phyloP scores from a whole-genome alignment of 129 eudicot species.

The Daucus carota region DH1_v3.0 NC_030385.2:26817501-26818000 shows the following conservation, averaged over 20 bases:
- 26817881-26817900: neutral
- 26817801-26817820: neutral
- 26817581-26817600: neutral
- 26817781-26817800: neutral
- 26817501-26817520: neutral
- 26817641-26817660: slow-evolving; percentile 3
- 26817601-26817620: neutral
- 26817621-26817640: slow-evolving; percentile 7
- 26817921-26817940: neutral
- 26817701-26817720: neutral
- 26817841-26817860: neutral
- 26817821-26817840: neutral
- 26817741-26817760: neutral
- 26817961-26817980: neutral
- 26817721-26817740: neutral
- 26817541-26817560: neutral
- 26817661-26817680: slow-evolving; percentile 9
- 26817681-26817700: slow-evolving; percentile 6
- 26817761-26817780: neutral
- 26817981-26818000: neutral
- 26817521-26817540: neutral
- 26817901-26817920: neutral
- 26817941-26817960: neutral
- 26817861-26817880: neutral
- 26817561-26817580: neutral